Conservation (phyloP, 495 filamentous ascomycete genomes). For the Aspergillus mulundensis region DNA sequence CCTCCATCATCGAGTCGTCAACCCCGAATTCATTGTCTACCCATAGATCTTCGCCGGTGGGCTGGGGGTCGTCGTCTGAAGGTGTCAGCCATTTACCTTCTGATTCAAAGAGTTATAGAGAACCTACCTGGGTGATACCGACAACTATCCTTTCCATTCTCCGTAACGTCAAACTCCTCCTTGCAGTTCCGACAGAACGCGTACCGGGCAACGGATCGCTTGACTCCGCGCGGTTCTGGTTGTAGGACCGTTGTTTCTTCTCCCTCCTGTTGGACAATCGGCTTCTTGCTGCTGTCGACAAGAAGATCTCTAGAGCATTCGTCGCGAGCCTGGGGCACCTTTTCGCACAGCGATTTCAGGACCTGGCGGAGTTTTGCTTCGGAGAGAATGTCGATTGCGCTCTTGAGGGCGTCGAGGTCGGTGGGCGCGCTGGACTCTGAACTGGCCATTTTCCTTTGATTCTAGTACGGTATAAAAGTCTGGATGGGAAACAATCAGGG, state of each 20-base stretch:
- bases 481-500: too few species aligned
- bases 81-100: too few species aligned
- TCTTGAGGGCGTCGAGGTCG: too few species aligned
- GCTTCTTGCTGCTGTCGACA: neutral
- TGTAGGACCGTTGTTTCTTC: neutral
- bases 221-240: neutral
- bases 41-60: neutral
- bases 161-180: conserved; percentile 3
- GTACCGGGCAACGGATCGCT: neutral
- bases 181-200: neutral
- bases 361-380: neutral
- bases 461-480: too few species aligned
- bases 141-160: conserved; percentile 1
- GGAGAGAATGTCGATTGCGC: neutral
- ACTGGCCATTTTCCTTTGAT: too few species aligned
- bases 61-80: neutral
- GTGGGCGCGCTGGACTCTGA: too few species aligned
- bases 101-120: too few species aligned
- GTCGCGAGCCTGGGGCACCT: neutral
- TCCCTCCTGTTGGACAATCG: neutral
- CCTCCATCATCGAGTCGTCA: neutral
- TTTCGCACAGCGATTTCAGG: neutral
- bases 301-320: neutral
- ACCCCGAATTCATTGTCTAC: neutral
- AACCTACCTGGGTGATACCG: conserved; percentile 3